These are phyloP conservation scores for Chaetomium sp. DNA, from an alignment of 2,329 filamentous ascomycete genomes.

Conservation along the genomic window DNA sequence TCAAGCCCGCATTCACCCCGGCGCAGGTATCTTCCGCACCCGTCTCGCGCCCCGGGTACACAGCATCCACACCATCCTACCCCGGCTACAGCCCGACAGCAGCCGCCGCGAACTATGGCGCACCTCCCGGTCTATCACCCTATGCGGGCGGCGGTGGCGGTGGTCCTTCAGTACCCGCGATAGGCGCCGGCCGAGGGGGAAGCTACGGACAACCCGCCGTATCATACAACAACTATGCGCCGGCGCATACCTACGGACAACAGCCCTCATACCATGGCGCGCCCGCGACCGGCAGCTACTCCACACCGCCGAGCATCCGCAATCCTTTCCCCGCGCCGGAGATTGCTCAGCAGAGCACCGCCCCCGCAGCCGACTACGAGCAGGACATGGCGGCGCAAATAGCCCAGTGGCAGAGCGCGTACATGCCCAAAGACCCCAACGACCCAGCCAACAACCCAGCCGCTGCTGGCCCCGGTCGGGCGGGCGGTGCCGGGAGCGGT, in stretches of 20 bases:
- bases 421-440: slow-evolving; percentile 57
- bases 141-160: slow-evolving; percentile 21
- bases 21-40: slow-evolving; percentile 23
- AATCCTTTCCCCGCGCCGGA: slow-evolving; percentile 73
- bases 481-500: slow-evolving; percentile 3
- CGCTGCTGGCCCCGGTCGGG: slow-evolving; percentile 25
- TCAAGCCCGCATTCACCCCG: slow-evolving; percentile 47
- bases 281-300: slow-evolving; percentile 34
- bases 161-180: slow-evolving; percentile 30
- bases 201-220: slow-evolving; percentile 13
- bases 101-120: slow-evolving; percentile 35
- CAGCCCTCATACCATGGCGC: slow-evolving; percentile 35
- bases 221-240: slow-evolving; percentile 15
- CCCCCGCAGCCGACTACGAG: slow-evolving; percentile 45
- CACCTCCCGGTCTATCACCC: slow-evolving; percentile 25
- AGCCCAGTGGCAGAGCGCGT: slow-evolving; percentile 90
- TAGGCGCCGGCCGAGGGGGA: slow-evolving; percentile 25
- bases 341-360: slow-evolving; percentile 14
- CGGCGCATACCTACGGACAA: slow-evolving; percentile 14
- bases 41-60: slow-evolving; percentile 25
- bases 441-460: slow-evolving; percentile 21
- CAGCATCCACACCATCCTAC: slow-evolving; percentile 15
- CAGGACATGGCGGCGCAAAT: slow-evolving; percentile 86
- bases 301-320: slow-evolving; percentile 60
- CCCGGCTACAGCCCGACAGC: slow-evolving; percentile 29